phyloP scores from a whole-genome alignment of 768 basidiomycete species.

The Strobilomyces dryophilus region DNA sequence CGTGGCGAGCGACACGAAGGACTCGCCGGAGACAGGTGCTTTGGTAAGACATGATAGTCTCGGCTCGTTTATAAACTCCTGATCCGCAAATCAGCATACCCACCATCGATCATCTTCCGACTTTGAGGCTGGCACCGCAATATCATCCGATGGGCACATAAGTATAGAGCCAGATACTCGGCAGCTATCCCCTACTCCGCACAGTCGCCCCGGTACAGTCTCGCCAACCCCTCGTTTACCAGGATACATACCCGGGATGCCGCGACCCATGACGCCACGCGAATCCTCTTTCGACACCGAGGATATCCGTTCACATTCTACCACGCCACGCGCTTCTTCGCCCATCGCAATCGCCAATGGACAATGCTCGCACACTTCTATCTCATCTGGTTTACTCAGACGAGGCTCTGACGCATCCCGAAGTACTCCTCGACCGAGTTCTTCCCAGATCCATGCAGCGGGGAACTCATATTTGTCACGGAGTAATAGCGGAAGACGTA shows the following conservation, averaged over 20 bases:
- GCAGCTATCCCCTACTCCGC: slow-evolving; percentile 59
- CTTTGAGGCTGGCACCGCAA: slow-evolving; percentile 64
- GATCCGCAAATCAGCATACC: slow-evolving; percentile 11
- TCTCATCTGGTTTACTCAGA: slow-evolving; percentile 39
- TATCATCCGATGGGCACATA: slow-evolving; percentile 59
- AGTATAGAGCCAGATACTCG: slow-evolving; percentile 45
- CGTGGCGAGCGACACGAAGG: slow-evolving; percentile 16
- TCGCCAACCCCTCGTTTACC: slow-evolving; percentile 57
- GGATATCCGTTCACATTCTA: slow-evolving; percentile 64
- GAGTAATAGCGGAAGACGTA: slow-evolving; percentile 60
- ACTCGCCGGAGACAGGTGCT: slow-evolving; percentile 13
- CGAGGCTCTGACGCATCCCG: slow-evolving; percentile 56
- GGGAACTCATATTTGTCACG: slow-evolving; percentile 49
- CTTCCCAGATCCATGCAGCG: slow-evolving; percentile 40
- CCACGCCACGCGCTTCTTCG: slow-evolving; percentile 75
- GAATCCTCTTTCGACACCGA: slow-evolving; percentile 62
- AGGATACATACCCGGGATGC: slow-evolving; percentile 89
- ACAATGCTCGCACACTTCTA: slow-evolving; percentile 35
- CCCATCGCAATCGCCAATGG: slow-evolving; percentile 42
- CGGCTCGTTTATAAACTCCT: slow-evolving; percentile 10
- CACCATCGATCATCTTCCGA: slow-evolving; percentile 37
- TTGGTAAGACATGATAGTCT: slow-evolving; percentile 22
- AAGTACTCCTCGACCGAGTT: slow-evolving; percentile 44
- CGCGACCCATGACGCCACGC: slow-evolving; percentile 86
- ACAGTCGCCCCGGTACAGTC: slow-evolving; percentile 44